These are phyloP conservation scores for Nannochloris sp. DNA, from an alignment of 139 green algal genomes.

Conservation along the genomic window DNA sequence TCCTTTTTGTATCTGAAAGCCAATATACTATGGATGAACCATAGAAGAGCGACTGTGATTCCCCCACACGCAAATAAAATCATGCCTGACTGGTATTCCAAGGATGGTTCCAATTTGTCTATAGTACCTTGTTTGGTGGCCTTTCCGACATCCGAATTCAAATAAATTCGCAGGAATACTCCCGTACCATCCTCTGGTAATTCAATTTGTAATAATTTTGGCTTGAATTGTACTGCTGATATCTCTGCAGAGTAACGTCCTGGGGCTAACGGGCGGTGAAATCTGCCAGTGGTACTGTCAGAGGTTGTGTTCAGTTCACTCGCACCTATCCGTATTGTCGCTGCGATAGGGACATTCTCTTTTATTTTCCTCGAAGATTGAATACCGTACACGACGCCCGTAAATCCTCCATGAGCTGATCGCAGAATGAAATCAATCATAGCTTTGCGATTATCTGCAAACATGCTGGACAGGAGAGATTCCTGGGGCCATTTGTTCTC, in stretches of 20 bases:
- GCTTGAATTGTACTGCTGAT: not conserved
- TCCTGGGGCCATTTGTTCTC: constrained; percentile 63
- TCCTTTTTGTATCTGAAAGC: too few relatives aligned
- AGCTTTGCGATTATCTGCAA: constrained; percentile 54
- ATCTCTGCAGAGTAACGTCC: constrained; percentile 48
- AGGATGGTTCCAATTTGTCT: too few relatives aligned
- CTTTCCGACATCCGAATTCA: too few relatives aligned
- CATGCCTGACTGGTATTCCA: too few relatives aligned
- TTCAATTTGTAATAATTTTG: too few relatives aligned
- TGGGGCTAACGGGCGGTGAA: constrained; percentile 50
- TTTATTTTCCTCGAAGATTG: constrained; percentile 7
- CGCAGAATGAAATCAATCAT: constrained; percentile 46
- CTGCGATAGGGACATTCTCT: constrained; percentile 16
- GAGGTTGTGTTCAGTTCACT: constrained; percentile 26
- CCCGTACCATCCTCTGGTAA: too few relatives aligned
- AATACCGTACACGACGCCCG: constrained; percentile 7
- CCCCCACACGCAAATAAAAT: too few relatives aligned
- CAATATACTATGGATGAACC: too few relatives aligned
- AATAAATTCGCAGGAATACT: too few relatives aligned
- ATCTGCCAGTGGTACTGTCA: constrained; percentile 33
- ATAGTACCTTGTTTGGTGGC: too few relatives aligned
- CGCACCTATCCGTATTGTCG: constrained; percentile 34
- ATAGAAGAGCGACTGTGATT: too few relatives aligned
- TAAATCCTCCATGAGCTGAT: constrained; percentile 36
- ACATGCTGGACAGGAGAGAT: constrained; percentile 39